These are phyloP conservation scores for Endoconidiophora polonica DNA, from an alignment of 2,329 filamentous ascomycete species.

Conservation along the genomic window DNA sequence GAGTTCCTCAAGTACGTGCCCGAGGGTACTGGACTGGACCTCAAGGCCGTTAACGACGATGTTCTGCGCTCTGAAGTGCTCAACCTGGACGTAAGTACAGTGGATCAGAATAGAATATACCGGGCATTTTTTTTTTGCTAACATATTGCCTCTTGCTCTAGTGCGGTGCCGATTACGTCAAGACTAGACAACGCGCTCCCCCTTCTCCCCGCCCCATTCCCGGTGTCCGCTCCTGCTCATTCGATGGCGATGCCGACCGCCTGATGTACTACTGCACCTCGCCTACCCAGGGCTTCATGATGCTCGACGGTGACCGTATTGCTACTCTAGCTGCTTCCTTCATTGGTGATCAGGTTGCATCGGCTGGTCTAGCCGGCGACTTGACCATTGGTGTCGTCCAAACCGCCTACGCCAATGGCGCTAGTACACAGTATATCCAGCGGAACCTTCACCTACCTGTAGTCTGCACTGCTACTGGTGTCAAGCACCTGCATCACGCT, in stretches of 20 bases:
- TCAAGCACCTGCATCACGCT: conserved; percentile 96
- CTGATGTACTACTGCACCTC: conserved; percentile 91
- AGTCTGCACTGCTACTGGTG: conserved; percentile 84
- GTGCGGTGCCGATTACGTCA: conserved; percentile 94
- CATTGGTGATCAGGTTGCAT: conserved; percentile 72
- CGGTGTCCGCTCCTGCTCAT: conserved; percentile 68
- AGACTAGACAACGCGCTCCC: conserved; percentile 86
- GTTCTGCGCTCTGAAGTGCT: conserved; percentile 77
- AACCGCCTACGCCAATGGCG: conserved; percentile 94
- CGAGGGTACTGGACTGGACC: conserved; percentile 51
- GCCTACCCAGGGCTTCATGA: conserved; percentile 65
- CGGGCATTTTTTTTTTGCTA: not conserved
- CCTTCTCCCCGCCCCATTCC: conserved; percentile 61
- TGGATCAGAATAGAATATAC: not conserved
- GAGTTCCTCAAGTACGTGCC: conserved; percentile 76
- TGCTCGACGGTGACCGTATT: conserved; percentile 93
- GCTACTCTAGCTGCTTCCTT: conserved; percentile 87
- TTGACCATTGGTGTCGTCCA: conserved; percentile 89
- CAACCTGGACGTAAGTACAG: conserved; percentile 58
- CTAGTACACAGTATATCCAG: conserved; percentile 81
- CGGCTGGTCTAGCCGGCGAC: conserved; percentile 60
- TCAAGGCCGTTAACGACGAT: conserved; percentile 84
- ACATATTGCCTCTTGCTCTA: conserved; percentile 20
- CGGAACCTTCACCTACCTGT: conserved; percentile 78
- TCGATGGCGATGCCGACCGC: conserved; percentile 90